Evolutionary conservation across 352 stramenopile species (phyloP).

Genomic region (Peronospora farinosa): DNA sequence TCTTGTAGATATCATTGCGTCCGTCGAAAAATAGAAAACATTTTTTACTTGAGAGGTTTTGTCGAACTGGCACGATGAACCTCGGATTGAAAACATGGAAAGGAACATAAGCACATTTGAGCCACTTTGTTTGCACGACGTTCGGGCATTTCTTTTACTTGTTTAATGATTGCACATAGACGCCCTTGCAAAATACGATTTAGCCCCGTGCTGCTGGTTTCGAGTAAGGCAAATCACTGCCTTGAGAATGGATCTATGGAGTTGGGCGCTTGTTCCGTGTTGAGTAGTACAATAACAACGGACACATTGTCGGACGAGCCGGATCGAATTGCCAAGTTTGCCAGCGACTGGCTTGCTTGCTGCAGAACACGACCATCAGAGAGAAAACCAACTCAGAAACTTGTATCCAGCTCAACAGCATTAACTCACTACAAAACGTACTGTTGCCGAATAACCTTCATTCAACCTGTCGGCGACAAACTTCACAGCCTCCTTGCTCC

Average conservation of each 20-base stretch:
- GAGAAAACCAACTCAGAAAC: conserved; percentile 1
- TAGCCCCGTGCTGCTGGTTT: conserved; percentile 2
- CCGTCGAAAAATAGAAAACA: conserved; percentile 38
- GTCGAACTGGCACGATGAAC: no score
- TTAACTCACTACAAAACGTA: conserved; percentile 9
- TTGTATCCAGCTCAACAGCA: not conserved
- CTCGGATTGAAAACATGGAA: conserved; percentile 11
- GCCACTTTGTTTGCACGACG: no score
- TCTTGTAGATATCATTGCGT: conserved; percentile 45
- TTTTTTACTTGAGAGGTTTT: no score
- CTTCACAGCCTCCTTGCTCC: conserved; percentile 87
- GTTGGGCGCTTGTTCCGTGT: conserved; percentile 34
- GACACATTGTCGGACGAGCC: conserved; percentile 86
- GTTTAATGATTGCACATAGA: conserved; percentile 1
- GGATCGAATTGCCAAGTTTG: conserved; percentile 81
- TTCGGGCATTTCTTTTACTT: conserved; percentile 18
- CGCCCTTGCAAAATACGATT: conserved; percentile 1
- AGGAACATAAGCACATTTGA: conserved; percentile 26
- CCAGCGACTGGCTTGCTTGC: conserved; percentile 77
- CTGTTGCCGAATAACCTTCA: conserved; percentile 63
- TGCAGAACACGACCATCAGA: conserved; percentile 17
- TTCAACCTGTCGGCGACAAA: conserved; percentile 67
- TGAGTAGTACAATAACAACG: conserved; percentile 80
- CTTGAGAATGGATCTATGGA: conserved; percentile 27
- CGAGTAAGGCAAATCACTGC: conserved; percentile 7